Evolutionary conservation across 176 grass and related monocot genomes (phyloP), one percentile per base, ranked within the genome.

Genomic region (Carex littledalei): DNA sequence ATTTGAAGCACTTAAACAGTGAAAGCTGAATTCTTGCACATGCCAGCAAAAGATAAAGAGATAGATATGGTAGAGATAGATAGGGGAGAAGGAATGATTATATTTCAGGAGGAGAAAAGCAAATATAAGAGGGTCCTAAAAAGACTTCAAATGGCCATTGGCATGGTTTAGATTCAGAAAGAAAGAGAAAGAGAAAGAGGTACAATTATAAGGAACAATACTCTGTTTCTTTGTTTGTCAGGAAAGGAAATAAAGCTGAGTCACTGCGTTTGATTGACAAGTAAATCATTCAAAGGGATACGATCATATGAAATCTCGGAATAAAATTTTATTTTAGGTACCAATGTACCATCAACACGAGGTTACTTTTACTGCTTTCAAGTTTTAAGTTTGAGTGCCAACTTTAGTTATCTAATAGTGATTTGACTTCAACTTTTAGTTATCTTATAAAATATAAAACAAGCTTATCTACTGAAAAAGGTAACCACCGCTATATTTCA

Each of bases 11-110:
- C 39, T 50, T 67, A 34, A 67, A 83, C 81, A 83, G 81, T 83
- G 63, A 83, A 83, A 83, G 81, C 81, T 83, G 81, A 83, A 83
- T 83, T 18, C 31, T 61, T 83, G 81, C 81, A 83, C 81, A 83
- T 83, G 81, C 45, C 22, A 50, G 22, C 29, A 83, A 82, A 83
- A 67, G 61, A 29, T 29, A 66, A 67, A 83, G 63, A 69, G 17
- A 52, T 72, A 17, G 74, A 78, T 78, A 56, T 26, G 74, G 50
- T 43, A 68, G 43, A 26, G 26, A 83, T 64, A 83, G 20, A 81
- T 31, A 79, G 58, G 60, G 8, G 21, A 64, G 35, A 64, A 47
- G 39, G 57, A 45, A 61, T 81, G 57, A 63, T 61, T 78, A 67
- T 63, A 83, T 83, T 66, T 54, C 63, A 83, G 64, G 41, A 67